These are phyloP conservation scores for Kazachstania sp. DNA, from an alignment of 1,139 yeast genomes.

Conservation along the genomic window DNA sequence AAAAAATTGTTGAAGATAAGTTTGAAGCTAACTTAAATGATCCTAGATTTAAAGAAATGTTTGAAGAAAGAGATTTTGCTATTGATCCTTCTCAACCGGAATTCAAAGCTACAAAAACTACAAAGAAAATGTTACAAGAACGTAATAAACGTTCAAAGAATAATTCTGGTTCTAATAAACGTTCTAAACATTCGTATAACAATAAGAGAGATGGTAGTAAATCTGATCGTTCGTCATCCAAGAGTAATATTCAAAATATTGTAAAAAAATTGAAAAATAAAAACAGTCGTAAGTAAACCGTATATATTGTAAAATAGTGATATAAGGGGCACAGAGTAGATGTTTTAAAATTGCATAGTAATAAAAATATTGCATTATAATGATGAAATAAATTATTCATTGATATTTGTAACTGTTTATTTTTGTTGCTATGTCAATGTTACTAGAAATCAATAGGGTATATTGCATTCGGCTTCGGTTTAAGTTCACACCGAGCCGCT, in stretches of 20 bases:
- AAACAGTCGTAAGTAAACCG: constrained; percentile 5
- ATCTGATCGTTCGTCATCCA: neutral
- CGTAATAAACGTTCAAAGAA: constrained; percentile 46
- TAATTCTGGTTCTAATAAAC: constrained; percentile 3
- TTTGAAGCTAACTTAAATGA: constrained; percentile 65
- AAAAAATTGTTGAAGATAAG: constrained; percentile 48
- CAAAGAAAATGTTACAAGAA: constrained; percentile 73
- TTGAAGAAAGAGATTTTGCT: constrained; percentile 83
- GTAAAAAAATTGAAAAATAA: constrained; percentile 26
- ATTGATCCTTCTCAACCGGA: constrained; percentile 86
- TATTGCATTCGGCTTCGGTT: too few relatives aligned
- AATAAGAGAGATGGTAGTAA: neutral
- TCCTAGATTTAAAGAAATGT: constrained; percentile 80
- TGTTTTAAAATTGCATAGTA: neutral
- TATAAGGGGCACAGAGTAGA: neutral
- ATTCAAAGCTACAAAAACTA: constrained; percentile 77
- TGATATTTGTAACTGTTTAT: too few relatives aligned
- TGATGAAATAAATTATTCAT: too few relatives aligned
- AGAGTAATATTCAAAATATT: constrained; percentile 14
- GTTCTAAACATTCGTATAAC: constrained; percentile 3
- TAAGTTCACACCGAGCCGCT: too few relatives aligned
- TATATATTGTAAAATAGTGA: neutral
- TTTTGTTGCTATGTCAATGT: too few relatives aligned
- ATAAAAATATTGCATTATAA: neutral
- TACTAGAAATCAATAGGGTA: too few relatives aligned